Evolutionary conservation across 345 rosid species (phyloP), one percentile per base, ranked within the genome.

Genomic region (Populus alba): DNA sequence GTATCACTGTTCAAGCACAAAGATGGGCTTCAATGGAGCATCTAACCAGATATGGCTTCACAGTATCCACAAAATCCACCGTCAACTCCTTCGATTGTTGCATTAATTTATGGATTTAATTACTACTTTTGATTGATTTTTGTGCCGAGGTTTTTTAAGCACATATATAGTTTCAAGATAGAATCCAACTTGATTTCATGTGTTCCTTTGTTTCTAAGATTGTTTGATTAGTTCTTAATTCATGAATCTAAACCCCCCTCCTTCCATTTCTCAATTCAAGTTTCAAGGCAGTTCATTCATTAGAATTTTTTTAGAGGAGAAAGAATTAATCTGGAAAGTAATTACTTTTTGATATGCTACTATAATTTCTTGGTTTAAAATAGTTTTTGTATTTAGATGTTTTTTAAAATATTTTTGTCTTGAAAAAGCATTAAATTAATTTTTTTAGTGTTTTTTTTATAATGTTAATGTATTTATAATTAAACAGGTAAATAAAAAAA

Each of bases 1-100:
- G 72, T 74, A 75, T 78, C 59, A 55, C 59, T 75, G 68, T 71
- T 74, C 81, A 71, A 81, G 68, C 77, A 79, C 76, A 82, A 45
- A 66, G 23, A 78, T 66, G 72, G 4, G 4, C 9, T 55, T 55
- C 9, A n/a, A 51, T 51, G 20, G 1, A 51, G 20, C 20, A 43
- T 15, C 22, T 51, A 7, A 51, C 2, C 53, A 47, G 16, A 38
- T 7, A 7, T 38, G 39, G 39, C 39, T 5, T 38, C 39, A 5
- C 39, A 38, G 8, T 38, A 38, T 38, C 39, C 8, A 5, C 39
- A 27, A 25, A 59, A 15, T 29, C 25, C 43, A 63, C 23, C 69
- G 39, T 75, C 12, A 66, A 49, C 53, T 51, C 57, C 61, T 31
- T 27, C n/a, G 43, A 41, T 8, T 25, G 41, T 35, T 65, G 65